A percentile compares a stretch with the other conserved stretches of the same genome.
Evolutionary conservation across 176 grass and related monocot species (phyloP).

Genomic region (Coix lacrymajobi): DNA sequence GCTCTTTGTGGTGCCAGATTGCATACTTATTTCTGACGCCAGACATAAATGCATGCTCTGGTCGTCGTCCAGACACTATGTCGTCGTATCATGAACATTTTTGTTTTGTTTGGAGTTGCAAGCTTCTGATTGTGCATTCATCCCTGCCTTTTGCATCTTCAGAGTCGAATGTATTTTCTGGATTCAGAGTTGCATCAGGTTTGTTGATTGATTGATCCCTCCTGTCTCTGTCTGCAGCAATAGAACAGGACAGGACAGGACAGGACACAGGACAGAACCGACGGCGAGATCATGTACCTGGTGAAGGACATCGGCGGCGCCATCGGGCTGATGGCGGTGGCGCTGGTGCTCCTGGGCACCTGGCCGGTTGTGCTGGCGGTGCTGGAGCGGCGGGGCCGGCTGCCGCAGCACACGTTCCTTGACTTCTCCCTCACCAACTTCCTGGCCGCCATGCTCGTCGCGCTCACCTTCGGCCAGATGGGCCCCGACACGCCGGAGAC

Average conservation of each 20-base stretch:
- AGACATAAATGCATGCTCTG: too few relatives aligned
- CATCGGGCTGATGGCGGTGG: constrained; percentile 63
- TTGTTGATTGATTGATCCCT: too few relatives aligned
- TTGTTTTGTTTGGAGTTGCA: too few relatives aligned
- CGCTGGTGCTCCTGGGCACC: constrained; percentile 76
- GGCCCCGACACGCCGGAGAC: constrained; percentile 47
- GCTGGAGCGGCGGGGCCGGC: constrained; percentile 71
- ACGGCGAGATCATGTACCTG: constrained; percentile 38
- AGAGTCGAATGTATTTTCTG: not conserved
- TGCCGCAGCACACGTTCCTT: constrained; percentile 90
- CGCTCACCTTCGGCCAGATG: constrained; percentile 73
- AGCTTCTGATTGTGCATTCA: too few relatives aligned
- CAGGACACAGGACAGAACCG: too few relatives aligned
- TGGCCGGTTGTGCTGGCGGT: constrained; percentile 94
- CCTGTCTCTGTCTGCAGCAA: too few relatives aligned
- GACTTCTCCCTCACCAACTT: constrained; percentile 90
- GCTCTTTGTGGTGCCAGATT: not conserved
- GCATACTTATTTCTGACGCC: too few relatives aligned
- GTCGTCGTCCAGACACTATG: too few relatives aligned
- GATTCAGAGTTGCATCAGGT: not conserved
- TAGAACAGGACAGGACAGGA: too few relatives aligned
- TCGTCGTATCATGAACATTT: too few relatives aligned
- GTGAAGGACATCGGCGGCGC: constrained; percentile 72
- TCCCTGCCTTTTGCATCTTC: too few relatives aligned
- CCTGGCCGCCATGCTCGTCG: constrained; percentile 70